Evolutionary conservation across 2,329 filamentous ascomycete genomes (phyloP), one percentile per base, ranked within the genome.

Genomic region (Chaetomiaceae sp.): DNA sequence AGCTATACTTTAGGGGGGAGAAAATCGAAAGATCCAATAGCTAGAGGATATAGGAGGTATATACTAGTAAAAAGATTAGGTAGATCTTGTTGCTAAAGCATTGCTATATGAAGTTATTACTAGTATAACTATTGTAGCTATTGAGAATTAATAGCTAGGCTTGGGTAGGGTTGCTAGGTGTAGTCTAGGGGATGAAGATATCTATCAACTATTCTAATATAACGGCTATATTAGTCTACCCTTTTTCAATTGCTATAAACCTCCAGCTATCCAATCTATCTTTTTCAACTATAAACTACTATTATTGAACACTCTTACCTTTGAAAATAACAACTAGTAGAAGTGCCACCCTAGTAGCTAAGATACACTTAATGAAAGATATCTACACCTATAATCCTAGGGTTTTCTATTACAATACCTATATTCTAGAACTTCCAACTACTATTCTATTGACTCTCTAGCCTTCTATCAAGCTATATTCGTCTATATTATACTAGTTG

Each of bases 391-490:
- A 9, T 25, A 25, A 25, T 5, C 23, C 9, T 5, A 9, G 23
- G 23, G 9, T 9, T 25, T 25, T 25, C 23, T 9, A 9, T 39
- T 40, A 16, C 9, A 48, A 13, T 9, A 21, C 14, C 40, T 35
- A 35, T 10, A 35, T 48, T 40, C 40, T 4, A 21, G 44, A 48
- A 25, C 44, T 48, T 33, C 44, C 23, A 48, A 48, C 23, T n/a
- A 48, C 35, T 9, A 48, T 21, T 34, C 35, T 35, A 19, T 48
- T 48, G 16, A 20, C 12, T 9, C 44, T 34, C 23, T 48, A 25
- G 25, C 44, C 35, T 40, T 48, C 44, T 17, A 48, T 48, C 31
- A 48, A n/a, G 6, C 44, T 23, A 21, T 40, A 40, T 40, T 48
- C 35, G 35, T 48, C 44, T 16, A 48, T 33, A 19, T 48, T 48